Conservation (phyloP, 1,139 yeast genomes). For the Oligophagozyma castellii region DNA sequence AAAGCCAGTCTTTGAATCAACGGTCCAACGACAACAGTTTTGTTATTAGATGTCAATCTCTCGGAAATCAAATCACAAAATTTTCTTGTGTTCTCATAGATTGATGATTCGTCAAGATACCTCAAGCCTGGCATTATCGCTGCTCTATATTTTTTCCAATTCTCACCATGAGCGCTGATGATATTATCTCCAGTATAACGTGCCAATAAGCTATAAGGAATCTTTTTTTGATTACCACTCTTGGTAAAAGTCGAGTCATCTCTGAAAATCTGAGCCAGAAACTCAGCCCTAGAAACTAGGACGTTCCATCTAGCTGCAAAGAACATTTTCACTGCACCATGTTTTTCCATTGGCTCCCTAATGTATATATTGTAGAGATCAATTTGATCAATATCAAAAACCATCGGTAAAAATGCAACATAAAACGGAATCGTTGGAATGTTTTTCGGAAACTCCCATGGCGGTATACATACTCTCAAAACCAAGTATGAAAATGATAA, state of each 20-base stretch:
- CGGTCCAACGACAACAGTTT: constrained; percentile 26
- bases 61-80: constrained; percentile 18
- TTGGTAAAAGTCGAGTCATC: constrained; percentile 40
- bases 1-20: constrained; percentile 35
- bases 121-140: constrained; percentile 37
- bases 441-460: constrained; percentile 27
- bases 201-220: constrained; percentile 42
- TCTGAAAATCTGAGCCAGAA: constrained; percentile 33
- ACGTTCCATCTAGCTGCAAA: constrained; percentile 56
- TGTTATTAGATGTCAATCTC: constrained; percentile 6
- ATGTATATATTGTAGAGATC: constrained; percentile 33
- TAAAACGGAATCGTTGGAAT: constrained; percentile 53
- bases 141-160: constrained; percentile 39
- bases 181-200: constrained; percentile 50
- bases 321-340: constrained; percentile 48
- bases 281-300: constrained; percentile 37
- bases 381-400: constrained; percentile 35
- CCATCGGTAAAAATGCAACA: constrained; percentile 38
- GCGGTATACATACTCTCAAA: constrained; percentile 26
- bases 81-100: constrained; percentile 26
- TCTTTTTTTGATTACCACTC: constrained; percentile 48
- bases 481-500: too few species aligned
- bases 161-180: constrained; percentile 43
- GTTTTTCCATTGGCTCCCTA: constrained; percentile 30
- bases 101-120: constrained; percentile 31